These are phyloP conservation scores for Nitzschia putrida DNA, from an alignment of 108 stramenopile genomes.

Conservation along the genomic window DNA sequence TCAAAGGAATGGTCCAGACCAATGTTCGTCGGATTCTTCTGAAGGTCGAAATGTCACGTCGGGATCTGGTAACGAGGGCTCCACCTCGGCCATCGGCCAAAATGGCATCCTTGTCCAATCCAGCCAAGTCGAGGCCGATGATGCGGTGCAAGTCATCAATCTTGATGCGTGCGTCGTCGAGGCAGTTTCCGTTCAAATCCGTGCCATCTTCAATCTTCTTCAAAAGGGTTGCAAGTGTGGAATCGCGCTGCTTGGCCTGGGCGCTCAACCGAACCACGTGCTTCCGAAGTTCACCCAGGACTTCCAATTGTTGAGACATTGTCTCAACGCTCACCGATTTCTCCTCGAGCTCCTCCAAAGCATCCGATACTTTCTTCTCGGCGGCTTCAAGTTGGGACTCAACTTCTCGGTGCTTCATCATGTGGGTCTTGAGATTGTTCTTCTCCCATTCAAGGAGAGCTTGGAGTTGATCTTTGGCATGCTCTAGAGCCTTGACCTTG, in stretches of 20 bases:
- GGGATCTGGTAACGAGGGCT: background rate
- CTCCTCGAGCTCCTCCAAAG: conserved; percentile 17
- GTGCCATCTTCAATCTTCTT: conserved; percentile 24
- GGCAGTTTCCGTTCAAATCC: background rate
- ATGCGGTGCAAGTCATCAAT: conserved; percentile 29
- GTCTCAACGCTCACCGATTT: conserved; percentile 17
- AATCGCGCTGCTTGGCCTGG: conserved; percentile 27
- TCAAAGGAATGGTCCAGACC: conserved; percentile 19
- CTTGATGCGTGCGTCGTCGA: conserved; percentile 26
- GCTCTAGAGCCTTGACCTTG: conserved; percentile 41
- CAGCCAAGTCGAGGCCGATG: conserved; percentile 32
- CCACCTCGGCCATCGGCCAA: conserved; percentile 4
- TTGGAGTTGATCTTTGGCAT: conserved; percentile 36
- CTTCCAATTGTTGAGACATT: conserved; percentile 18
- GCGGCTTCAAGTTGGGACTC: conserved; percentile 10
- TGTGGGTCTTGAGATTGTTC: conserved; percentile 21
- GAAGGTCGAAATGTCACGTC: conserved; percentile 6
- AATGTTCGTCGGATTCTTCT: conserved; percentile 15
- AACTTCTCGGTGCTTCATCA: conserved; percentile 22
- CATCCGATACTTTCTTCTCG: conserved; percentile 9
- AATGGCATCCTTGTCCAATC: conserved; percentile 22
- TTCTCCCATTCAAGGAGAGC: conserved; percentile 40
- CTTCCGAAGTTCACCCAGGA: conserved; percentile 22
- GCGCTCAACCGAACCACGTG: conserved; percentile 30
- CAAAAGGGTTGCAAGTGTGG: conserved; percentile 25